A percentile compares a stretch with the other conserved stretches of the same genome.
These are phyloP conservation scores for Silene conica DNA, from an alignment of 148 eudicot species.

Conservation along the genomic window DNA sequence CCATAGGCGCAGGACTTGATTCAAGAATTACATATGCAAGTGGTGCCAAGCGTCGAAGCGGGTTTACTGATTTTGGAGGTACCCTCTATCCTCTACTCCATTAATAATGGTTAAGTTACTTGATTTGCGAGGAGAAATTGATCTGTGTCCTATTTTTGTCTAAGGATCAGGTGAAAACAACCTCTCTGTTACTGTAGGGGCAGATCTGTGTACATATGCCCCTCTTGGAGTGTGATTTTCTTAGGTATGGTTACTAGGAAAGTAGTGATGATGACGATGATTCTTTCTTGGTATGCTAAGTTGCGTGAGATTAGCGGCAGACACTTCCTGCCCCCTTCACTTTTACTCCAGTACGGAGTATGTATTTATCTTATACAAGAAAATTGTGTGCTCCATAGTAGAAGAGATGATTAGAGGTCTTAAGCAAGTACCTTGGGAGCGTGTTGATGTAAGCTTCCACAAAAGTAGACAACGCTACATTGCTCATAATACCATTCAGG, in stretches of 20 bases:
- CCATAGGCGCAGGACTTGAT: conserved; percentile 47
- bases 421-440: conserved; percentile 83
- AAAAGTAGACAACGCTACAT: conserved; percentile 72
- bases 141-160: too few species aligned
- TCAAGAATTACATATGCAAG: conserved; percentile 30
- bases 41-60: conserved; percentile 32
- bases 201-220: too few species aligned
- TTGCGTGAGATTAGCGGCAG: too few species aligned
- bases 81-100: too few species aligned
- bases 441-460: conserved; percentile 84
- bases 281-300: background rate
- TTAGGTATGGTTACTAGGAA: background rate
- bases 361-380: too few species aligned
- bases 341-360: too few species aligned
- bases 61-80: conserved; percentile 72
- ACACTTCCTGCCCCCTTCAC: too few species aligned
- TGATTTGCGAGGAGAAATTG: too few species aligned
- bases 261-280: background rate
- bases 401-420: conserved; percentile 93
- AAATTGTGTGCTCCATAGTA: conserved; percentile 21
- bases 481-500: conserved; percentile 94
- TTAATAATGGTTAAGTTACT: too few species aligned
- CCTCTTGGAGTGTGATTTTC: background rate
- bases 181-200: background rate
- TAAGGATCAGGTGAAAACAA: too few species aligned